Evolutionary conservation across 805 yeast species (phyloP), one percentile per base, ranked within the genome.

Genomic region (Schwanniomyces yamadae): DNA sequence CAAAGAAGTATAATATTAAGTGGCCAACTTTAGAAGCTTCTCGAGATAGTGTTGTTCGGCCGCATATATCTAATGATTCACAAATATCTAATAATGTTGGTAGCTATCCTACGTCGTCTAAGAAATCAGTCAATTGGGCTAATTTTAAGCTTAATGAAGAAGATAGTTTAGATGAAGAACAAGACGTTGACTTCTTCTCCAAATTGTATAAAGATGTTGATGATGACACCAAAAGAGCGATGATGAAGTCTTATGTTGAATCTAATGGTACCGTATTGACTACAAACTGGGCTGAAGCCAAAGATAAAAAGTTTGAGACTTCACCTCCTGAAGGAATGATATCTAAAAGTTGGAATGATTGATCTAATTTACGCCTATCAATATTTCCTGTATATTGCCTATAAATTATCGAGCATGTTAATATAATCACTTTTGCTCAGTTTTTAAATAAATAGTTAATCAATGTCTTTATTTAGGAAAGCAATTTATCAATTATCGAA

Each of bases 201-300:
- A 71, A 78, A 44, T 54, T 93, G 8, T 93, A 84, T 61, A 72
- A 73, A 18, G 80, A 75, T 45, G 91, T 95, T 0, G 95, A 89
- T 54, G 93, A 84, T 6, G 96, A 93, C 50, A 82, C 95, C 1
- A 70, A 69, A 47, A 71, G 95, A 34, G 99, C 99, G 2, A 93
- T 93, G 98, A 84, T 87, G 95, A 93, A 93, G 64, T 86, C 96
- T 35, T 93, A 77, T 51, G 71, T 78, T n/a, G 96, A 93, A 61
- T 85, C 95, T 48, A 84, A 85, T 49, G 99, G 99, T 14, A 93
- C 99, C 0, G 78, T 95, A 2, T 67, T 93, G 40, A 86, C 95
- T 30, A 93, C 99, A 4, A 85, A 87, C 54, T 93, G 99, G 99
- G 75, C 65, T 8, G 95, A 88, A 41, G 98, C 95, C 2, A 69